Percentiles rank a stretch among this genome's conserved stretches.
These are phyloP conservation scores for Colletotrichum godetiae DNA, from an alignment of 2,329 filamentous ascomycete species.

Conservation along the genomic window DNA sequence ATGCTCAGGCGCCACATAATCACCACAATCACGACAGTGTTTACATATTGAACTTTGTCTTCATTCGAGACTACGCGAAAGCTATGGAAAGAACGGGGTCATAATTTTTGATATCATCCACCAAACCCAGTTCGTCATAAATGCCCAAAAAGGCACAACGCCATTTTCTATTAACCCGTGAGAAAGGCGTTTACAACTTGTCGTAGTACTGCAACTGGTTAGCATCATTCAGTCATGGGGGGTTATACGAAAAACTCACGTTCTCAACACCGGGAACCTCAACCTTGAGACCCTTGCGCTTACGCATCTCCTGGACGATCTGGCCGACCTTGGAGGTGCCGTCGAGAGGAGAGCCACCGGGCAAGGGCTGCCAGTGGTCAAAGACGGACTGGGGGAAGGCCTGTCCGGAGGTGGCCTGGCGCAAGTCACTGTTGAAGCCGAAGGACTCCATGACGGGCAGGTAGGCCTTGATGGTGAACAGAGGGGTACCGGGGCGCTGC, in stretches of 20 bases:
- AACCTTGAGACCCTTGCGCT: constrained; percentile 99
- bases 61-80: constrained; percentile 36
- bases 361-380: constrained; percentile 97
- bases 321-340: constrained; percentile 81
- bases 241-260: constrained; percentile 70
- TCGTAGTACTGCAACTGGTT: constrained; percentile 83
- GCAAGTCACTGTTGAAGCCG: constrained; percentile 98
- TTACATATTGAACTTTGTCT: constrained; percentile 35
- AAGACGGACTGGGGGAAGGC: constrained; percentile 99
- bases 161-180: constrained; percentile 58
- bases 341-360: constrained; percentile 93
- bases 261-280: constrained; percentile 93
- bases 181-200: constrained; percentile 83
- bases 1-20: not conserved
- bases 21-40: not conserved
- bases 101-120: constrained; percentile 45
- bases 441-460: constrained; percentile 97
- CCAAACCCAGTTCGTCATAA: constrained; percentile 52
- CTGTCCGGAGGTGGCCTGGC: constrained; percentile 92
- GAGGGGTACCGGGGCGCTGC: constrained; percentile 97
- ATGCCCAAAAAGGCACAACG: constrained; percentile 56
- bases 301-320: constrained; percentile 90
- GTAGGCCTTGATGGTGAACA: constrained; percentile 99
- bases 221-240: constrained; percentile 35
- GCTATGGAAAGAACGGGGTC: constrained; percentile 37